Evolutionary conservation across 306 rosid genomes (phyloP).

Genomic region (Casuarina glauca): DNA sequence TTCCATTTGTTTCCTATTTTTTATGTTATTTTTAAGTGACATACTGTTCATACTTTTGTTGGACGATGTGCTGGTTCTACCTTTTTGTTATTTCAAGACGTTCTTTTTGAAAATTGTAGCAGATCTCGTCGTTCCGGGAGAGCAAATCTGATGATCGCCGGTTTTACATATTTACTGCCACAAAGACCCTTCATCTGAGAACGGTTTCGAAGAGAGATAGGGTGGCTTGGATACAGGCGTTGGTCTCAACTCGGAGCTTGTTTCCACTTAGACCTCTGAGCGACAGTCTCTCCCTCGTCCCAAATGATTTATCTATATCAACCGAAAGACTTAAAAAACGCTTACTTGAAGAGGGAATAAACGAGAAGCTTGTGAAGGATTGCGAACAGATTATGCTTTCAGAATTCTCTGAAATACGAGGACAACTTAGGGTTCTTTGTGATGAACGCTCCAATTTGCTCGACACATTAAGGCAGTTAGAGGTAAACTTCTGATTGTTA

Average conservation of each 20-base stretch:
- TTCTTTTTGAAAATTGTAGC: constrained; percentile 15
- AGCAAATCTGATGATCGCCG: constrained; percentile 91
- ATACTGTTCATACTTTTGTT: background rate
- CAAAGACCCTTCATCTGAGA: constrained; percentile 94
- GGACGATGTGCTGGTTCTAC: background rate
- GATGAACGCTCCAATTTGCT: constrained; percentile 76
- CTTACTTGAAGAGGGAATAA: constrained; percentile 70
- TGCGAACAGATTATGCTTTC: constrained; percentile 90
- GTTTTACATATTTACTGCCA: constrained; percentile 85
- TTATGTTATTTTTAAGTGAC: background rate
- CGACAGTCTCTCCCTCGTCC: constrained; percentile 52
- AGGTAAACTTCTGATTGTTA: constrained; percentile 50
- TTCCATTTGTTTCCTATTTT: background rate
- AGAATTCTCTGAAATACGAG: constrained; percentile 75
- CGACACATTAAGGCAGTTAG: constrained; percentile 79
- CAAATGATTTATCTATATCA: constrained; percentile 64
- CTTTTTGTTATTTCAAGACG: constrained; percentile 4
- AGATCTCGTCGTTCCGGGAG: constrained; percentile 86
- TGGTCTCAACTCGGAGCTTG: constrained; percentile 67
- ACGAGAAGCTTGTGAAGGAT: constrained; percentile 64
- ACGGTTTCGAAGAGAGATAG: constrained; percentile 82
- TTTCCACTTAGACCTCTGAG: constrained; percentile 51
- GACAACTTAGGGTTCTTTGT: constrained; percentile 60
- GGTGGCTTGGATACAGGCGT: constrained; percentile 86
- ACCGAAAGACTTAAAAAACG: constrained; percentile 73